These are phyloP conservation scores for Emydomyces testavorans DNA, from an alignment of 2,329 filamentous ascomycete genomes.

Conservation along the genomic window DNA sequence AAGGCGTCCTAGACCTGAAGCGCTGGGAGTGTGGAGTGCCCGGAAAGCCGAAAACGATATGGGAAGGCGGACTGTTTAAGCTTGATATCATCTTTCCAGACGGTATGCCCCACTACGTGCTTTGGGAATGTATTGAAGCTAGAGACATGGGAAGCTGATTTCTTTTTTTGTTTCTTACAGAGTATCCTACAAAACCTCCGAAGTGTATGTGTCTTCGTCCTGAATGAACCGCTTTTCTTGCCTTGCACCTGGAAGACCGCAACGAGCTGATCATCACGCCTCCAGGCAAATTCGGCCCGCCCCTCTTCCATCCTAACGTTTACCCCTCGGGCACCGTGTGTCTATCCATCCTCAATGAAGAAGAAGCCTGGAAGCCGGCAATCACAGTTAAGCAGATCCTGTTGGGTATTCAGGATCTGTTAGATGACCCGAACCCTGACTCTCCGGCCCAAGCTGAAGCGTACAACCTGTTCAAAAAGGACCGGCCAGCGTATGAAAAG, in stretches of 20 bases:
- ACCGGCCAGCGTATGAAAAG: slow-evolving; percentile 74
- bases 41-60: slow-evolving; percentile 91
- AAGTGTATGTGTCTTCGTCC: slow-evolving; percentile 68
- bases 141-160: slow-evolving; percentile 8
- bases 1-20: slow-evolving; percentile 82
- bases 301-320: slow-evolving; percentile 95
- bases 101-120: slow-evolving; percentile 45
- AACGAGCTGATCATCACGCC: slow-evolving; percentile 11
- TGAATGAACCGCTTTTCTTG: neutral
- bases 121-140: neutral
- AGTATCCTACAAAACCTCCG: slow-evolving; percentile 96
- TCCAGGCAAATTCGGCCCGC: slow-evolving; percentile 86
- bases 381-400: slow-evolving; percentile 98
- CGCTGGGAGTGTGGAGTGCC: slow-evolving; percentile 94
- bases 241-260: neutral
- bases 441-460: slow-evolving; percentile 94
- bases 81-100: slow-evolving; percentile 86
- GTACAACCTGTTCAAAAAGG: slow-evolving; percentile 93
- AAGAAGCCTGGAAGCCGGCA: slow-evolving; percentile 95
- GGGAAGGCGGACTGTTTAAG: slow-evolving; percentile 97
- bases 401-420: slow-evolving; percentile 85
- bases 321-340: slow-evolving; percentile 97
- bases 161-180: slow-evolving; percentile 40
- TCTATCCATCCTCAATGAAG: slow-evolving; percentile 92
- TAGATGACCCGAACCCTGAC: slow-evolving; percentile 94